Evolutionary conservation across 139 green algal genomes (phyloP).

Genomic region (Picochlorum costavermella): DNA sequence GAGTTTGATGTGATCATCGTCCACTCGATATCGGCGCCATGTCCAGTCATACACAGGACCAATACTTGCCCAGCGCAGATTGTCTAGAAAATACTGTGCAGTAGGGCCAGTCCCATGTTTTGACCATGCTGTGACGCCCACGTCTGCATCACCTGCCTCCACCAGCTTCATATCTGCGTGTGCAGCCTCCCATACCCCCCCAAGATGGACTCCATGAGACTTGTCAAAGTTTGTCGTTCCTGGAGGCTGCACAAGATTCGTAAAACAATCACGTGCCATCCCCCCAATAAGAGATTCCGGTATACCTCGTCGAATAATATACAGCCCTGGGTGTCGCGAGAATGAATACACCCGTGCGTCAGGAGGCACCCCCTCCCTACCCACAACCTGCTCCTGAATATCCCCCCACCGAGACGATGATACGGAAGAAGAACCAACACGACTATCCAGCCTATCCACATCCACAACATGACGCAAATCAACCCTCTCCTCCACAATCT

Average conservation of each 20-base stretch:
- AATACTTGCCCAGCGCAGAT: constrained; percentile 74
- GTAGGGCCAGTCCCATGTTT: neutral
- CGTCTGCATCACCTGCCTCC: neutral
- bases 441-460: neutral
- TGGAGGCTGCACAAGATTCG: constrained; percentile 39
- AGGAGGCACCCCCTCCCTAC: too few species aligned
- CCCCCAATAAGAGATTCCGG: constrained; percentile 13
- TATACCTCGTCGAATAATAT: constrained; percentile 39
- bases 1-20: constrained; percentile 24
- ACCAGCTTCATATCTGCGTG: neutral
- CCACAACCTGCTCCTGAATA: too few species aligned
- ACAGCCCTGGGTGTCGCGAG: constrained; percentile 33
- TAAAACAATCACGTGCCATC: constrained; percentile 32
- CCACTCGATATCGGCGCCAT: constrained; percentile 43
- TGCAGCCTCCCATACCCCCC: constrained; percentile 37
- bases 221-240: constrained; percentile 46
- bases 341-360: constrained; percentile 9
- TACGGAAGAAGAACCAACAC: neutral
- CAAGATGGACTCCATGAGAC: constrained; percentile 14
- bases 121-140: neutral
- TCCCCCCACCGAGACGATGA: neutral
- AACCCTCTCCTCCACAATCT: constrained; percentile 11
- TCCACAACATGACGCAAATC: constrained; percentile 49
- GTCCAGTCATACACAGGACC: constrained; percentile 78
- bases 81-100: constrained; percentile 51